Percentiles rank a stretch among this genome's conserved stretches.
Conservation (phyloP, 139 green algal genomes). For the Chlamydomonas applanata region DNA sequence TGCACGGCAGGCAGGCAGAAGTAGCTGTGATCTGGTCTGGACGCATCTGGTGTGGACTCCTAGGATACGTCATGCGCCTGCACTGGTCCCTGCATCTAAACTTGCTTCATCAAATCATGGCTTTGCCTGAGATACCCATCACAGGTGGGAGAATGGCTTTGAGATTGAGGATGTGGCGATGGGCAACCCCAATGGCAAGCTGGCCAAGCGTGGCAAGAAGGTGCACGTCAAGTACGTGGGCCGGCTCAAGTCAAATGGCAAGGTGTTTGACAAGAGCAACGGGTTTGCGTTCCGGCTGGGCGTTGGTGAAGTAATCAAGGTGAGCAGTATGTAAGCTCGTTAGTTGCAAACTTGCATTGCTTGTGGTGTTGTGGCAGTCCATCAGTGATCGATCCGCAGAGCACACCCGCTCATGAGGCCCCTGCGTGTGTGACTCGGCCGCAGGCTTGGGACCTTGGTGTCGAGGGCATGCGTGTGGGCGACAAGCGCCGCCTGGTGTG, state of each 20-base stretch:
- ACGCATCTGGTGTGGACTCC: background rate
- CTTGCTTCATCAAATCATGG: background rate
- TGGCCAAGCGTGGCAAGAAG: constrained; percentile 70
- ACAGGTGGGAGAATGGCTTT: constrained; percentile 74
- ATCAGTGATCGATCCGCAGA: too few species aligned
- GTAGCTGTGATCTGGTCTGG: background rate
- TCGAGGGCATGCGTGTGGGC: constrained; percentile 86
- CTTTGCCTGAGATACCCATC: too few species aligned
- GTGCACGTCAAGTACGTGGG: constrained; percentile 68
- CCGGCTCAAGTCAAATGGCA: constrained; percentile 74
- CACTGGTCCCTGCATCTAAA: background rate
- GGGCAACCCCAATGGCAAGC: constrained; percentile 65
- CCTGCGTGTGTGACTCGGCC: background rate
- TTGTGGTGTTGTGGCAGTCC: too few species aligned
- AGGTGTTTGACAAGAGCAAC: constrained; percentile 86
- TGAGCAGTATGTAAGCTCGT: too few species aligned
- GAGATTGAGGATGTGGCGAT: constrained; percentile 69
- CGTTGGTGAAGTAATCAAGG: constrained; percentile 70
- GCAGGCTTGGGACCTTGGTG: constrained; percentile 43
- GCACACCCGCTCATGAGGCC: too few species aligned
- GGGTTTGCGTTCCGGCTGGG: constrained; percentile 87
- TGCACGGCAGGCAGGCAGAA: too few species aligned
- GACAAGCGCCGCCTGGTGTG: constrained; percentile 82
- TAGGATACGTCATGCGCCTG: background rate
- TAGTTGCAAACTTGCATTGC: too few species aligned